These are phyloP conservation scores for Lathyrus oleraceus DNA, from an alignment of 306 rosid genomes.

Conservation along the genomic window DNA sequence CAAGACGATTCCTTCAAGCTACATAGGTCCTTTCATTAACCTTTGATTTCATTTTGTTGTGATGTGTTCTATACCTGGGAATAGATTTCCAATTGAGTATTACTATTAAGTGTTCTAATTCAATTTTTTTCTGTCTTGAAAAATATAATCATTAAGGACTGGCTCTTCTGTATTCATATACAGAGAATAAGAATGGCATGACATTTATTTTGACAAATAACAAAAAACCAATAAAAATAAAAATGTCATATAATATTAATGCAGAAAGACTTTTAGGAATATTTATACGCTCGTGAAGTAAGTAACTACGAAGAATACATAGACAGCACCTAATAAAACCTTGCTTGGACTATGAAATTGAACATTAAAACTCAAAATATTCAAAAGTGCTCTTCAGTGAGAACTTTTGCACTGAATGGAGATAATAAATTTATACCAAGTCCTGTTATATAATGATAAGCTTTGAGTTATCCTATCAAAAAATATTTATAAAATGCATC, in stretches of 20 bases:
- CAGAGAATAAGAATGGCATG: neutral
- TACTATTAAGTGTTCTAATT: neutral
- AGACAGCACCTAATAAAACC: neutral
- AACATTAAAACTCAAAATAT: neutral
- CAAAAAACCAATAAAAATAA: neutral
- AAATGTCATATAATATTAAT: neutral
- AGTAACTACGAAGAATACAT: neutral
- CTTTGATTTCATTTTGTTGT: neutral
- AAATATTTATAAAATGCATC: too few relatives aligned
- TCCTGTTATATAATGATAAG: too few relatives aligned
- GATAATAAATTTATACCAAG: neutral
- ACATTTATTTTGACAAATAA: constrained; percentile 3
- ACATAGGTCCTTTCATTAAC: neutral
- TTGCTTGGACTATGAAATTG: neutral
- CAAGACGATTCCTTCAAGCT: neutral
- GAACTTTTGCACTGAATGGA: neutral
- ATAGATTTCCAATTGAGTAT: constrained; percentile 3
- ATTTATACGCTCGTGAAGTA: neutral
- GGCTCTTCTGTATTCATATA: constrained; percentile 11
- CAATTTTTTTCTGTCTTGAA: constrained; percentile 15
- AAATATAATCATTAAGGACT: constrained; percentile 1
- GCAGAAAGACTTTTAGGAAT: neutral
- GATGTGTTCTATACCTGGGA: constrained; percentile 2
- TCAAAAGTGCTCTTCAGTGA: neutral
- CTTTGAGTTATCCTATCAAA: too few relatives aligned